Percentiles rank a stretch among this genome's conserved stretches.
Conservation (phyloP, 1,284 basidiomycete species). For the Mycena citricolor region DNA sequence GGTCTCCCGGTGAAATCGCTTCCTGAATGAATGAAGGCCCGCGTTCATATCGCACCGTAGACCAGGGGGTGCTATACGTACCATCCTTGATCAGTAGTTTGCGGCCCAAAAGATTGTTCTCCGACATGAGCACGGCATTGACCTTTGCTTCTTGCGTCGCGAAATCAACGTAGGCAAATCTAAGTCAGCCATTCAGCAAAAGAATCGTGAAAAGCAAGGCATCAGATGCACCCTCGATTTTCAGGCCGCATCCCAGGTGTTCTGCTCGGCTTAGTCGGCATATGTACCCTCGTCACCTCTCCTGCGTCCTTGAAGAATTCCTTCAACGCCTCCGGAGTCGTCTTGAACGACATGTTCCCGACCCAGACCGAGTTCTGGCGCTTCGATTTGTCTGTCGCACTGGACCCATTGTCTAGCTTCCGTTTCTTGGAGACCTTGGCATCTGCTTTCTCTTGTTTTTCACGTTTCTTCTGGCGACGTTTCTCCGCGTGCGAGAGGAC, state of each 20-base stretch:
- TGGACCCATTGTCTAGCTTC: conserved; percentile 44
- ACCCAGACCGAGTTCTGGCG: conserved; percentile 91
- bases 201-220: background rate
- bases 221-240: conserved; percentile 62
- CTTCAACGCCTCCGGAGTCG: conserved; percentile 69
- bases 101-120: conserved; percentile 82
- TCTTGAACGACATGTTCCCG: conserved; percentile 93
- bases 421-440: conserved; percentile 41
- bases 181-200: conserved; percentile 32
- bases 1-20: conserved; percentile 73
- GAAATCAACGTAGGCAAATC: conserved; percentile 97
- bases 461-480: conserved; percentile 59
- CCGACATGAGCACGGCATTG: conserved; percentile 78
- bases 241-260: conserved; percentile 47
- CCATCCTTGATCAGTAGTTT: conserved; percentile 93
- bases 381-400: conserved; percentile 36
- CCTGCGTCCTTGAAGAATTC: conserved; percentile 73
- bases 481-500: conserved; percentile 74
- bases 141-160: conserved; percentile 72
- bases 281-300: conserved; percentile 71
- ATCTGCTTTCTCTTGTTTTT: conserved; percentile 40
- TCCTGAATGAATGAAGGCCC: conserved; percentile 51
- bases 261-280: conserved; percentile 62
- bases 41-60: conserved; percentile 25
- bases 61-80: conserved; percentile 32